Base-by-base conservation (phyloP, 345 rosid genomes). In the Physaria fendleri region DNA sequence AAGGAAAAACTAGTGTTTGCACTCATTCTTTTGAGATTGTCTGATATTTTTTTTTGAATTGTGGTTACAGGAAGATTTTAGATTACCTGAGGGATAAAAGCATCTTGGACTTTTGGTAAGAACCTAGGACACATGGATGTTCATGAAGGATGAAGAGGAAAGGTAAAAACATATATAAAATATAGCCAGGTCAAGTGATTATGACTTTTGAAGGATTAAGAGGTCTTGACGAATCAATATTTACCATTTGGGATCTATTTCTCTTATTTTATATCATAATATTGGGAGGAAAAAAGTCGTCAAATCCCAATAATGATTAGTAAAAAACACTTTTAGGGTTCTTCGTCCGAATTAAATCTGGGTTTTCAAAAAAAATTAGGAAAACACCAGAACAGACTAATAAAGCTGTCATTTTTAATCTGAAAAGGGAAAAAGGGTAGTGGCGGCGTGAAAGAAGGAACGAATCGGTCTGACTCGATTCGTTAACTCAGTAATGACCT, bases 71-170 rank as follows among this genome's bases (percentile, higher is more conserved):
- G 20, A 29, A 18, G 51, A 5, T 7, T 57, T 57, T 41, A 41
- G 25, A 41, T 41, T 6, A 57, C 20, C 6, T 25, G 25, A 56
- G 12, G 15, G 27, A 41, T 25, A 38, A 28, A 38, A 56, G 27
- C 50, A 56, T 40, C 12, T 27, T 57, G 27, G 62, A 28, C 28
- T 57, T 56, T 56, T 25, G 47, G 5, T 23, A 24, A 24, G 34
- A 37, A 55, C 33, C 34, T 38, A 23, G 35, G 61, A 39, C 61
- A 56, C 47, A 39, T 56, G 61, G 35, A 56, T 56, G 35, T 37
- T 37, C 9, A 12, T 55, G 24, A 37, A 22, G 45, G 8, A 15
- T 39, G 22, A 2, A 38, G 15, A 15, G 5, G 35, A 41, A 38
- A 23, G 39, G 61, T 25, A 14, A 38, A 20, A 20, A 11, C 14